A percentile compares a stretch with the other conserved stretches of the same genome.
Evolutionary conservation across 768 basidiomycete species (phyloP).

Genomic region (Ramaria sp.): DNA sequence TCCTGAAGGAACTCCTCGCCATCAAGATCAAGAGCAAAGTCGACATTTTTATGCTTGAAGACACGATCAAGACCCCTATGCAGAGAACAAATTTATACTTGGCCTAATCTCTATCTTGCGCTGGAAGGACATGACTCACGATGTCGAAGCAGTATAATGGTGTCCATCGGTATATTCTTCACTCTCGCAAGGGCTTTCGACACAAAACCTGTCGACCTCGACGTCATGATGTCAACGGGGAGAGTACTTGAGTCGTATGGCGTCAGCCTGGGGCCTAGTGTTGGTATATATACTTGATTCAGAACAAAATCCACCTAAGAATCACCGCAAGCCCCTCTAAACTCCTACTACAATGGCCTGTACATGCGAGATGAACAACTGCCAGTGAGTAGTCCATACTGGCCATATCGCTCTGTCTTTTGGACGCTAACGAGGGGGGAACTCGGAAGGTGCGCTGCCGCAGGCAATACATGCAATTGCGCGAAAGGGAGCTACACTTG

Average conservation of each 20-base stretch:
- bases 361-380: slow-evolving; percentile 6
- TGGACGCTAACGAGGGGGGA: neutral
- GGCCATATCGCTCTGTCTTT: neutral
- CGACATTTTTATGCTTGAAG: too few species aligned
- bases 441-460: slow-evolving; percentile 1
- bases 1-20: slow-evolving; percentile 19
- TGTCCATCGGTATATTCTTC: too few species aligned
- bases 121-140: too few species aligned
- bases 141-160: too few species aligned
- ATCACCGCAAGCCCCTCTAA: too few species aligned
- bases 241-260: neutral
- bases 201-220: too few species aligned
- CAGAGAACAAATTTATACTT: too few species aligned
- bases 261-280: neutral
- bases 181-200: too few species aligned
- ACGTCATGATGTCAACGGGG: neutral
- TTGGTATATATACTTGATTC: slow-evolving; percentile 23
- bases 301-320: too few species aligned
- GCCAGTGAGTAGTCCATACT: slow-evolving; percentile 8
- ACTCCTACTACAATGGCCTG: slow-evolving; percentile 1
- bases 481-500: slow-evolving; percentile 1
- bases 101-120: too few species aligned
- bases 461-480: slow-evolving; percentile 3
- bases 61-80: too few species aligned
- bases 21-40: too few species aligned